These are phyloP conservation scores for Saturnispora kantuleensis DNA, from an alignment of 805 yeast species.

Conservation along the genomic window DNA sequence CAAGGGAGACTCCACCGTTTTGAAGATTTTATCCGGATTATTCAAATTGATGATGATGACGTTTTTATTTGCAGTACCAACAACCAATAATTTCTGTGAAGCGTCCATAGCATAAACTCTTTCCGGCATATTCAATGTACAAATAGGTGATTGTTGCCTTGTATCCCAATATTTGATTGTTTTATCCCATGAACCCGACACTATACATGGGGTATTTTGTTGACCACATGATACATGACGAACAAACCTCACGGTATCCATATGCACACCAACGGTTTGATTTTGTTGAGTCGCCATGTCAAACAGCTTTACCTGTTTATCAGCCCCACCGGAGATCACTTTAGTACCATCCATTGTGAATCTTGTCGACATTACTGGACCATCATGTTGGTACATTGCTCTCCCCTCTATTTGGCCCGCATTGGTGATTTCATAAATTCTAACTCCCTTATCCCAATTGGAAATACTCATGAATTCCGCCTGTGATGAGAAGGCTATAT, in stretches of 20 bases:
- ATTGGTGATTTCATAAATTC: conserved; percentile 77
- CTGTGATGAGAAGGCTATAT: conserved; percentile 75
- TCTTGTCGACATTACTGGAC: conserved; percentile 70
- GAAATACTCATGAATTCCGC: conserved; percentile 74
- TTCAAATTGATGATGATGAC: conserved; percentile 68
- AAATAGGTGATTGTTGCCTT: conserved; percentile 72
- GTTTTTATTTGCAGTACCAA: conserved; percentile 90
- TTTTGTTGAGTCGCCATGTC: conserved; percentile 77
- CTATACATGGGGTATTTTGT: conserved; percentile 71
- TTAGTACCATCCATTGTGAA: conserved; percentile 86
- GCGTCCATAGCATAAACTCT: conserved; percentile 86
- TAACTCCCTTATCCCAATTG: conserved; percentile 92
- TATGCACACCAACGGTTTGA: conserved; percentile 80
- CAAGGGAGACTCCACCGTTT: conserved; percentile 63
- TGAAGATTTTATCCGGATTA: conserved; percentile 74
- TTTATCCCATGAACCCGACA: conserved; percentile 94
- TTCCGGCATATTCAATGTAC: conserved; percentile 78
- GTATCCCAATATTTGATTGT: conserved; percentile 92
- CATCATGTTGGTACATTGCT: conserved; percentile 84
- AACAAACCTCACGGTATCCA: conserved; percentile 65
- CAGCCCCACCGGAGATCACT: conserved; percentile 83
- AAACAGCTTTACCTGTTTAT: conserved; percentile 74
- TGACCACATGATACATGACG: conserved; percentile 79
- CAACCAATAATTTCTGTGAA: conserved; percentile 71
- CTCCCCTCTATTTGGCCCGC: conserved; percentile 78